Conservation (phyloP, 1,284 basidiomycete species). For the Ceratobasidium sp. region DNA sequence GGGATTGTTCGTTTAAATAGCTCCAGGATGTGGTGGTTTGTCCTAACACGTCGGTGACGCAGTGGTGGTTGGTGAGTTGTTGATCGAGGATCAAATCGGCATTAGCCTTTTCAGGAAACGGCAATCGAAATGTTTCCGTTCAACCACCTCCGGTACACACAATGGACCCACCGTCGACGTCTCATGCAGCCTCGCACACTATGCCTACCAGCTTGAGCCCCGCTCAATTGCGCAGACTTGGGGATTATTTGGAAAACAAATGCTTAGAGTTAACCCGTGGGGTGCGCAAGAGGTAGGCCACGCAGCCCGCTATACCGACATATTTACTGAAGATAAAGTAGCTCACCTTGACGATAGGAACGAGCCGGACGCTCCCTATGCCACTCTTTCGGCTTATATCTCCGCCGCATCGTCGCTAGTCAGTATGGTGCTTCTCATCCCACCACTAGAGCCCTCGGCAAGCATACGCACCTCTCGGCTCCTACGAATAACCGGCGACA, state of each 20-base stretch:
- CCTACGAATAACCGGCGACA: slow-evolving; percentile 30
- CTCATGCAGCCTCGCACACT: neutral
- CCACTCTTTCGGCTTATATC: slow-evolving; percentile 21
- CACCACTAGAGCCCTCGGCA: slow-evolving; percentile 11
- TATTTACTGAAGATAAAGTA: neutral
- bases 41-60: slow-evolving; percentile 20
- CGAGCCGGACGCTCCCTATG: slow-evolving; percentile 24
- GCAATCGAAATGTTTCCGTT: too few relatives aligned
- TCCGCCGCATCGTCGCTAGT: slow-evolving; percentile 34
- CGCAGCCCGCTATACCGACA: neutral
- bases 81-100: slow-evolving; percentile 33
- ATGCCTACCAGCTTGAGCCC: slow-evolving; percentile 7
- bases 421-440: slow-evolving; percentile 32
- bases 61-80: slow-evolving; percentile 10
- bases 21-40: neutral
- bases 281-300: slow-evolving; percentile 27
- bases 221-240: slow-evolving; percentile 20
- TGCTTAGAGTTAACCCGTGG: slow-evolving; percentile 28
- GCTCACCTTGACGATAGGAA: slow-evolving; percentile 27
- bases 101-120: slow-evolving; percentile 6
- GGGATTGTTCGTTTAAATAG: slow-evolving; percentile 6
- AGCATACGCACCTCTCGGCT: slow-evolving; percentile 32
- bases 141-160: neutral
- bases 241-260: slow-evolving; percentile 30
- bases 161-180: neutral